Base-by-base conservation (phyloP, 2,329 filamentous ascomycete species). In the Penicillium occitanis region DNA sequence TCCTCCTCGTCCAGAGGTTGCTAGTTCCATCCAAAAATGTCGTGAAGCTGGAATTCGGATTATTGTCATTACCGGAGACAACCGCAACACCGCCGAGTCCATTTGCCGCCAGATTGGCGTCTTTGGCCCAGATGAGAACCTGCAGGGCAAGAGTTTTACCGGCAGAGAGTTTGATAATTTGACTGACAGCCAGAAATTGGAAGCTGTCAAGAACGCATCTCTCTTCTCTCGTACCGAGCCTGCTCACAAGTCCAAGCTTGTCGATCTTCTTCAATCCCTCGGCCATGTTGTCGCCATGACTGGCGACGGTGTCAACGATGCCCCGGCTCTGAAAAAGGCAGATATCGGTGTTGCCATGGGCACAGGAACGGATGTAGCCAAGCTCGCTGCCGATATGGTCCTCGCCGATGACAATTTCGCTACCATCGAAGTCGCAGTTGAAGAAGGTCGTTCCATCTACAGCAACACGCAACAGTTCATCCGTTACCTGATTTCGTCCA, bases 401-500 rank as follows among this genome's bases (percentile, higher is more conserved):
- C 89, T 99, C 61, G 92, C 93, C 30, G 96, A 99, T 81, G 93
- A 97, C 82, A 99, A 99, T 84, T 99, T 99, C 79, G 95, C 95
- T 68, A 99, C 95, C 3, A 99, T 99, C 71, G 92, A 97, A 78
- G 85, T 92, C 65, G 95, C 95, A 60, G 93, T 99, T 69, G 95
- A 99, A 78, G 95, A 99, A 81, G 95, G 95, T 63, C 91, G 95
- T 69, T 93, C 93, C 69, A 99, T 99, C 81, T 99, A 97, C 87
- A 98, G 95, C 89, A 99, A 99, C 85, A 99, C 95, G 5, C 95
- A 99, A 78, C 95, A 99, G 78, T 99, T 99, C 81, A 99, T 99
- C 81, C 92, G 96, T 60, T 99, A 99, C 79, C 87, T 99, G 68
- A 99, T 99, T 78, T 98, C 94, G 8, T 98, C 94, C 70, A 99